A percentile compares a stretch with the other conserved stretches of the same genome.
phyloP scores from a whole-genome alignment of 352 stramenopile species.

The Globisporangium nodosum region DNA sequence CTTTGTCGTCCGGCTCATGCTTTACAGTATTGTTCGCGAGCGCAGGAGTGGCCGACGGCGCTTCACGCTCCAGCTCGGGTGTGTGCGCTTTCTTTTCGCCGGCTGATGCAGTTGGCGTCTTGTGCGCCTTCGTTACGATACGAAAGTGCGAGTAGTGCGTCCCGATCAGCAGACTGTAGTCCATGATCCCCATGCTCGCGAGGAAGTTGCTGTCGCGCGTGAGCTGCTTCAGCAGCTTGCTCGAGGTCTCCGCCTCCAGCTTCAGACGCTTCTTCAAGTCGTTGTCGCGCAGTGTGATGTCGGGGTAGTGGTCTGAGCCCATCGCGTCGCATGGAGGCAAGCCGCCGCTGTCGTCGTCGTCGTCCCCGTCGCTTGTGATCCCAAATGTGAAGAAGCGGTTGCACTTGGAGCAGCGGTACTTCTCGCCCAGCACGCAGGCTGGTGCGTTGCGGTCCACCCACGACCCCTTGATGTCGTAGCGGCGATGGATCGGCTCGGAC shows the following conservation, averaged over 20 bases:
- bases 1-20: conserved; percentile 7
- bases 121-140: conserved; percentile 33
- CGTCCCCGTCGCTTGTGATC: conserved; percentile 17
- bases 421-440: conserved; percentile 67
- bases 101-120: conserved; percentile 2
- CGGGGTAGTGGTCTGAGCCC: conserved; percentile 70
- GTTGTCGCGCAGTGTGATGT: conserved; percentile 83
- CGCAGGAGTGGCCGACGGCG: not conserved
- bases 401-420: conserved; percentile 81
- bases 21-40: not conserved
- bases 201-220: conserved; percentile 82
- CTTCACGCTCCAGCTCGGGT: conserved; percentile 9
- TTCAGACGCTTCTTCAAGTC: conserved; percentile 84
- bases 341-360: not conserved
- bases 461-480: conserved; percentile 91
- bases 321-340: conserved; percentile 35
- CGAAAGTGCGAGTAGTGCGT: conserved; percentile 83
- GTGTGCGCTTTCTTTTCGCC: not conserved
- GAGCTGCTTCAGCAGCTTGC: conserved; percentile 72
- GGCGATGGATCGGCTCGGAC: conserved; percentile 73
- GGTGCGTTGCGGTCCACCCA: conserved; percentile 85
- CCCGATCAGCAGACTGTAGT: conserved; percentile 88
- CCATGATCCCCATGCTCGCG: conserved; percentile 85
- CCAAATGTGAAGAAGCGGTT: conserved; percentile 83
- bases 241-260: conserved; percentile 39